phyloP scores from a whole-genome alignment of 768 basidiomycete species.

The Xerocomellus amylosporus region DNA sequence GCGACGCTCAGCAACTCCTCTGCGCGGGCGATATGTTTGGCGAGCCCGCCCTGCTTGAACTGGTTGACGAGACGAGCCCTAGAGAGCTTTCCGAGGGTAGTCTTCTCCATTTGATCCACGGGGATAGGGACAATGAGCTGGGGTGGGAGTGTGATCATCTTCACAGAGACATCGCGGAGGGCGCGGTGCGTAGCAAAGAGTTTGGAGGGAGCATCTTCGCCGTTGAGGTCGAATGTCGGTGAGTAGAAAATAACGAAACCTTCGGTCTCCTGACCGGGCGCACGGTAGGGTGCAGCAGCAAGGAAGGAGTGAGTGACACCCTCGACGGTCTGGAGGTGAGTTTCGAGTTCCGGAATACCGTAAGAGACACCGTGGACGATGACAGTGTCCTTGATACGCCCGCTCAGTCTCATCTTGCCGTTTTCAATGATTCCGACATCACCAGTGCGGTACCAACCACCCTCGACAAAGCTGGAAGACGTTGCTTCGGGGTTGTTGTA shows the following conservation, averaged over 20 bases:
- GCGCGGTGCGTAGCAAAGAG: constrained; percentile 29
- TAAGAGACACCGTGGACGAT: constrained; percentile 47
- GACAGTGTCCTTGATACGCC: constrained; percentile 42
- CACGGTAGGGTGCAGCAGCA: constrained; percentile 39
- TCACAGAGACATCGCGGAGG: constrained; percentile 30
- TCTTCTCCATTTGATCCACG: constrained; percentile 37
- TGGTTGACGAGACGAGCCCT: constrained; percentile 35
- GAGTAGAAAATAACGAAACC: constrained; percentile 43
- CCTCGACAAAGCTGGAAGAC: constrained; percentile 41
- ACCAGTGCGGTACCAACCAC: constrained; percentile 59
- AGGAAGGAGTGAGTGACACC: constrained; percentile 36
- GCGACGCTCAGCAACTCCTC: constrained; percentile 24
- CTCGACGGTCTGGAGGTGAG: constrained; percentile 38
- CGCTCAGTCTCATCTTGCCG: constrained; percentile 36
- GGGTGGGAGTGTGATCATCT: constrained; percentile 35
- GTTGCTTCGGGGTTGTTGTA: constrained; percentile 50
- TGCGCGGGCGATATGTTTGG: constrained; percentile 28
- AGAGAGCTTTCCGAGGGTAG: constrained; percentile 45
- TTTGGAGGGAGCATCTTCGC: constrained; percentile 22
- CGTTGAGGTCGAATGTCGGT: constrained; percentile 27
- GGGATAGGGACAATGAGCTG: constrained; percentile 40
- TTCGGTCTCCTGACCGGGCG: constrained; percentile 39
- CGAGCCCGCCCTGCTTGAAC: constrained; percentile 36
- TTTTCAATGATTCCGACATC: constrained; percentile 44
- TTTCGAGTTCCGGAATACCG: constrained; percentile 37